Percentiles rank a stretch among this genome's conserved stretches.
These are phyloP conservation scores for Lentinula raphanica DNA, from an alignment of 768 basidiomycete species.

Conservation along the genomic window DNA sequence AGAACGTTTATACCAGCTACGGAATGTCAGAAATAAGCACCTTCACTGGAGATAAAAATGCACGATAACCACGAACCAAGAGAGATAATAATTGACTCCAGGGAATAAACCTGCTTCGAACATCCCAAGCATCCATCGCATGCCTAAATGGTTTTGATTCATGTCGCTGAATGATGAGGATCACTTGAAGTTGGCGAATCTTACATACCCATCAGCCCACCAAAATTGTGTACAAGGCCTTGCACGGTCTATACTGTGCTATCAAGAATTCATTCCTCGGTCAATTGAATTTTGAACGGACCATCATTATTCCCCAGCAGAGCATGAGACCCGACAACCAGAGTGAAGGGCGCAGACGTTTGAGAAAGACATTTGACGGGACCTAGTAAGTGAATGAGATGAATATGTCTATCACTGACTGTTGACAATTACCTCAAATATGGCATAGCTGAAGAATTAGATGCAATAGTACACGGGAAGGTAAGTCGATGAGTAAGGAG, in stretches of 20 bases:
- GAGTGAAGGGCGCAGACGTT: slow-evolving; percentile 68
- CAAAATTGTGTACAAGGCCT: slow-evolving; percentile 64
- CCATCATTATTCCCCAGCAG: slow-evolving; percentile 74
- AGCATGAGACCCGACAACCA: slow-evolving; percentile 76
- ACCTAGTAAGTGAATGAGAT: slow-evolving; percentile 31
- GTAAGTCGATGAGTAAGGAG: neutral
- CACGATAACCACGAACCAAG: slow-evolving; percentile 44
- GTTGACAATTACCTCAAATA: slow-evolving; percentile 51
- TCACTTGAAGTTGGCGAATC: too few relatives aligned
- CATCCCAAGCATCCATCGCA: slow-evolving; percentile 67
- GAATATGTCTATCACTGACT: neutral
- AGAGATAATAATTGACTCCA: slow-evolving; percentile 67
- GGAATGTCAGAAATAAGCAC: neutral
- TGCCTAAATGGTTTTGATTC: too few relatives aligned
- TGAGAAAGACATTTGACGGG: slow-evolving; percentile 69
- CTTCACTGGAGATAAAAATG: neutral
- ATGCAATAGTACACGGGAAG: slow-evolving; percentile 6
- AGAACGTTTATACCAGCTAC: slow-evolving; percentile 55
- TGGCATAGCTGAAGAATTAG: slow-evolving; percentile 48
- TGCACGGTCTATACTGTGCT: slow-evolving; percentile 54
- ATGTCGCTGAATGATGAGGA: too few relatives aligned
- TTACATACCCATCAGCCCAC: slow-evolving; percentile 63
- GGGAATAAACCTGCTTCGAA: slow-evolving; percentile 70
- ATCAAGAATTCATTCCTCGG: neutral
- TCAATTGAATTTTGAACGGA: slow-evolving; percentile 16